A percentile compares a stretch with the other conserved stretches of the same genome.
Conservation (phyloP, 495 filamentous ascomycete genomes). For the Penicillium simplicissimum region DNA sequence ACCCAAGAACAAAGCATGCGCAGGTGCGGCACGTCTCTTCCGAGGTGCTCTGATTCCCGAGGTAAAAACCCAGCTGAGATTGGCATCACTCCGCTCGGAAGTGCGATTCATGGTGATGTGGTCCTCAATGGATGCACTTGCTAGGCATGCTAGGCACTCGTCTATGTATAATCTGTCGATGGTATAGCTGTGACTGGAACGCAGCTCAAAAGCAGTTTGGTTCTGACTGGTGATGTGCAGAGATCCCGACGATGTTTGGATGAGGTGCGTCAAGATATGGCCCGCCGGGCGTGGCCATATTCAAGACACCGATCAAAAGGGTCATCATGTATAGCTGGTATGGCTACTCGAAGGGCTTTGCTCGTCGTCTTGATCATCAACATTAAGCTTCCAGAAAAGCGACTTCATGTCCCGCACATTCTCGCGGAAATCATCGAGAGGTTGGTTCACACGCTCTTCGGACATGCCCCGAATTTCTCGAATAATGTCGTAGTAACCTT, state of each 20-base stretch:
- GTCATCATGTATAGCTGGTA: conserved; percentile 9
- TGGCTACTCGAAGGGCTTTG: conserved; percentile 28
- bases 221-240: neutral
- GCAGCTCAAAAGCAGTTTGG: neutral
- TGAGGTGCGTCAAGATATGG: neutral
- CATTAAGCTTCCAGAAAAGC: conserved; percentile 58
- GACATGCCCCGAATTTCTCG: conserved; percentile 76
- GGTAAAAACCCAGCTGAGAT: neutral
- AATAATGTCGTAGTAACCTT: conserved; percentile 68
- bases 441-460: conserved; percentile 64
- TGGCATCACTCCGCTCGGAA: neutral
- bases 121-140: neutral
- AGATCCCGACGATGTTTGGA: neutral
- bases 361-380: conserved; percentile 42
- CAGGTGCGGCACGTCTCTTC: neutral
- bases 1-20: neutral
- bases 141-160: neutral
- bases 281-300: no score
- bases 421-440: conserved; percentile 61
- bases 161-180: neutral
- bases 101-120: neutral
- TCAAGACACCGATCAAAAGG: no score
- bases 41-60: neutral
- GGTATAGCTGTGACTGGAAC: conserved; percentile 4
- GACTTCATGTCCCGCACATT: conserved; percentile 74